Percentiles rank a stretch among this genome's conserved stretches.
Evolutionary conservation across 495 filamentous ascomycete species (phyloP).

Genomic region (Beverwykella pulmonaria): DNA sequence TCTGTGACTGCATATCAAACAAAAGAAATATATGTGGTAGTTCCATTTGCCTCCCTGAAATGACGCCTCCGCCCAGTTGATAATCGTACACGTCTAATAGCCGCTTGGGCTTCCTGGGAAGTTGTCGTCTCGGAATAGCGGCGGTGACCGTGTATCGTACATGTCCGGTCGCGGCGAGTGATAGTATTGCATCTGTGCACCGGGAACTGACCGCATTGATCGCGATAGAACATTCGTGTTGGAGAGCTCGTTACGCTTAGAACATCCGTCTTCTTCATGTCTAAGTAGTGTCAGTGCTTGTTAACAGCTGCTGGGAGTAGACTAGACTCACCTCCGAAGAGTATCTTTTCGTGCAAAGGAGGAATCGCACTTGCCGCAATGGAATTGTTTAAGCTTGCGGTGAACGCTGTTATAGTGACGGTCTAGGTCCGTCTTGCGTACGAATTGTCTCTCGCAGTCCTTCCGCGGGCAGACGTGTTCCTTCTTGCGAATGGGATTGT

Average conservation of each 20-base stretch:
- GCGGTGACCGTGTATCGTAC: slow-evolving; percentile 26
- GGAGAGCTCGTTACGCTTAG: slow-evolving; percentile 65
- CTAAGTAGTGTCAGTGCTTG: slow-evolving; percentile 47
- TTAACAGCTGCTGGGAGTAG: background rate
- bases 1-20: slow-evolving; percentile 19
- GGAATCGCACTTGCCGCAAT: slow-evolving; percentile 71
- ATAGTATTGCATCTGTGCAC: slow-evolving; percentile 18
- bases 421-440: slow-evolving; percentile 81
- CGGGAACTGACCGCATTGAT: slow-evolving; percentile 16
- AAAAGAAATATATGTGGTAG: background rate
- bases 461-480: slow-evolving; percentile 66
- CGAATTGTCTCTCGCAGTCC: slow-evolving; percentile 73
- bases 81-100: slow-evolving; percentile 10
- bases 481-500: slow-evolving; percentile 74
- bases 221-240: slow-evolving; percentile 15
- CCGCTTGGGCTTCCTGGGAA: slow-evolving; percentile 23
- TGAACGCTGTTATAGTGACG: slow-evolving; percentile 77
- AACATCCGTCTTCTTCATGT: slow-evolving; percentile 79
- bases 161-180: slow-evolving; percentile 22
- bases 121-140: slow-evolving; percentile 31
- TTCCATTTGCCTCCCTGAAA: slow-evolving; percentile 1
- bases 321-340: slow-evolving; percentile 64
- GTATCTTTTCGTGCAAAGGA: slow-evolving; percentile 84
- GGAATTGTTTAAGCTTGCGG: slow-evolving; percentile 57
- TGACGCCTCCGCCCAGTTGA: background rate